Evolutionary conservation across 495 filamentous ascomycete genomes (phyloP).

Genomic region (Beverwykella pulmonaria): DNA sequence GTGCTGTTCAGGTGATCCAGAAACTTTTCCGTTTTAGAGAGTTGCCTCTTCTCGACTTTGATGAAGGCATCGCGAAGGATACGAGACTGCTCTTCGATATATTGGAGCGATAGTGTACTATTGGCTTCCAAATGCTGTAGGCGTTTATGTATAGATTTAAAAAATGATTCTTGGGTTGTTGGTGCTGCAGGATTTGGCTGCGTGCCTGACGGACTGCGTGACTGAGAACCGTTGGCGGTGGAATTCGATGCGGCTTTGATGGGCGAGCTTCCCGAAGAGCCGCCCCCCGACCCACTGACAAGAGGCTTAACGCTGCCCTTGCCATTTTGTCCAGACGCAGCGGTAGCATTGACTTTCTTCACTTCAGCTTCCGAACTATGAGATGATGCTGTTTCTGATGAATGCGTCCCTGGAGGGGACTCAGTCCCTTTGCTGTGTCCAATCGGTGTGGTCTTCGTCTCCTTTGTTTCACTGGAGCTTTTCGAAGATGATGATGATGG

Average conservation of each 20-base stretch:
- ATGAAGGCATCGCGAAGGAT: conserved; percentile 88
- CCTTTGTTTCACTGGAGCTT: neutral
- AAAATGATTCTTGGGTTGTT: conserved; percentile 94
- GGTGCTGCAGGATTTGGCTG: conserved; percentile 67
- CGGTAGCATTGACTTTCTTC: neutral
- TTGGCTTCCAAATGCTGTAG: conserved; percentile 89
- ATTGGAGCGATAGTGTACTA: conserved; percentile 87
- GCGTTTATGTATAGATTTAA: conserved; percentile 93
- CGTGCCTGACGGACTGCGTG: conserved; percentile 48
- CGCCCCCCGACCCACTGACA: neutral
- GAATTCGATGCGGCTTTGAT: conserved; percentile 13
- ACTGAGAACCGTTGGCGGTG: conserved; percentile 7
- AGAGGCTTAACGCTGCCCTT: neutral
- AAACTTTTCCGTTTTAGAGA: conserved; percentile 78
- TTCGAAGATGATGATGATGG: neutral
- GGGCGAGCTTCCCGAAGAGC: conserved; percentile 2
- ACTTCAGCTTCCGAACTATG: neutral
- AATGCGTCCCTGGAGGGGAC: neutral
- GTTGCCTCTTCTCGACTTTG: conserved; percentile 86
- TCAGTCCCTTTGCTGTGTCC: neutral
- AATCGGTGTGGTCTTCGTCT: neutral
- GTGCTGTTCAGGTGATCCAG: conserved; percentile 82
- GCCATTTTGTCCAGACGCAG: neutral
- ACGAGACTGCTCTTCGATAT: conserved; percentile 93
- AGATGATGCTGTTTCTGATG: neutral